Evolutionary conservation across 768 basidiomycete species (phyloP).

Genomic region (Scleroderma bovista): DNA sequence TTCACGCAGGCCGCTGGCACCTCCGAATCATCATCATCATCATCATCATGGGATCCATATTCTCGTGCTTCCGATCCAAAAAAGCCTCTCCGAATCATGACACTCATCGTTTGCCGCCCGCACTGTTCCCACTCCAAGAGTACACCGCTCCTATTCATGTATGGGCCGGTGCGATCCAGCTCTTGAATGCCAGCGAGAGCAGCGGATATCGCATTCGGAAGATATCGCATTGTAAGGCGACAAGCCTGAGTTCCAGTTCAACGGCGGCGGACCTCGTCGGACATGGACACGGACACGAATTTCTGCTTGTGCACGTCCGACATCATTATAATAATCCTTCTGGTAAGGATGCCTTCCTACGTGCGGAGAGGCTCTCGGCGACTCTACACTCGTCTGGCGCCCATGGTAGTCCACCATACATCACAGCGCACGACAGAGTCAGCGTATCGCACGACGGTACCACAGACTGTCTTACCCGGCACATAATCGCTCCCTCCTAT

Average conservation of each 20-base stretch:
- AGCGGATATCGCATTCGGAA: conserved; percentile 5
- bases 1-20: too few relatives aligned
- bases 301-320: conserved; percentile 5
- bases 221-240: conserved; percentile 2
- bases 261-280: too few relatives aligned
- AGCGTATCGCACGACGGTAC: conserved; percentile 7
- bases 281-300: too few relatives aligned
- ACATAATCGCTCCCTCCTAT: background rate
- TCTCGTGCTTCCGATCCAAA: too few relatives aligned
- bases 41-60: too few relatives aligned
- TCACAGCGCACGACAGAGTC: background rate
- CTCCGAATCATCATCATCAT: too few relatives aligned
- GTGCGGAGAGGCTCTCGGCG: conserved; percentile 2
- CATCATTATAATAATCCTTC: conserved; percentile 6
- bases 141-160: conserved; percentile 1
- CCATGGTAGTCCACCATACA: too few relatives aligned
- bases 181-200: background rate
- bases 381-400: too few relatives aligned
- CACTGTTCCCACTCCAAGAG: conserved; percentile 4
- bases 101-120: background rate
- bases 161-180: conserved; percentile 5
- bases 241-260: background rate
- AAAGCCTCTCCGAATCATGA: too few relatives aligned
- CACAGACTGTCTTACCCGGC: conserved; percentile 1
- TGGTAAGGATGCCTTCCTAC: conserved; percentile 2